A percentile compares a stretch with the other conserved stretches of the same genome.
Conservation (phyloP, 2,329 filamentous ascomycete species). For the Mollisia scopiformis region DNA sequence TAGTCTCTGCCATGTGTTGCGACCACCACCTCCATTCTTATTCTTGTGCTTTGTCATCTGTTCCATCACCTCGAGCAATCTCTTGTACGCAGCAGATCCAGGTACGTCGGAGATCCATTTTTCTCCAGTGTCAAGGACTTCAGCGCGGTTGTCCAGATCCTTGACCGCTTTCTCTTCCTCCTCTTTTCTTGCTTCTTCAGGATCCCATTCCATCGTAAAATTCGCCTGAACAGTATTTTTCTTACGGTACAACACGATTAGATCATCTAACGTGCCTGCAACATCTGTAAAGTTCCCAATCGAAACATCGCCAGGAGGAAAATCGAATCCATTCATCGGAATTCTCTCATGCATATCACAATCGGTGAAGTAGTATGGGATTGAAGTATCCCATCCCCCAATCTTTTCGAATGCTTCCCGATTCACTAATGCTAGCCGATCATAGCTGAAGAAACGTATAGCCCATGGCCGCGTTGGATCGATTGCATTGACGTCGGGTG, state of each 20-base stretch:
- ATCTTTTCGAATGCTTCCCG: slow-evolving; percentile 47
- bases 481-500: not conserved
- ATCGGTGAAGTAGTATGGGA: slow-evolving; percentile 60
- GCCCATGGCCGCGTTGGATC: slow-evolving; percentile 43
- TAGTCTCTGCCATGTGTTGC: slow-evolving; percentile 55
- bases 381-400: slow-evolving; percentile 58
- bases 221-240: slow-evolving; percentile 34
- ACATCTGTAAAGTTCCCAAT: slow-evolving; percentile 51
- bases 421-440: slow-evolving; percentile 59
- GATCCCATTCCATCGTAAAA: slow-evolving; percentile 34
- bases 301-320: slow-evolving; percentile 35
- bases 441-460: slow-evolving; percentile 57
- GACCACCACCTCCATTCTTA: slow-evolving; percentile 29
- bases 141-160: not conserved
- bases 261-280: slow-evolving; percentile 46
- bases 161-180: not conserved
- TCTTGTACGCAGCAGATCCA: not conserved
- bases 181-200: not conserved
- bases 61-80: slow-evolving; percentile 34
- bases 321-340: slow-evolving; percentile 47
- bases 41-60: slow-evolving; percentile 36
- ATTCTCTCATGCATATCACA: slow-evolving; percentile 57
- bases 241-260: slow-evolving; percentile 48
- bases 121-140: not conserved
- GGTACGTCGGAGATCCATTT: slow-evolving; percentile 1